Percentiles rank a stretch among this genome's conserved stretches.
phyloP scores from a whole-genome alignment of 2,329 filamentous ascomycete species.

The Diaporthe ilicicola region DNA sequence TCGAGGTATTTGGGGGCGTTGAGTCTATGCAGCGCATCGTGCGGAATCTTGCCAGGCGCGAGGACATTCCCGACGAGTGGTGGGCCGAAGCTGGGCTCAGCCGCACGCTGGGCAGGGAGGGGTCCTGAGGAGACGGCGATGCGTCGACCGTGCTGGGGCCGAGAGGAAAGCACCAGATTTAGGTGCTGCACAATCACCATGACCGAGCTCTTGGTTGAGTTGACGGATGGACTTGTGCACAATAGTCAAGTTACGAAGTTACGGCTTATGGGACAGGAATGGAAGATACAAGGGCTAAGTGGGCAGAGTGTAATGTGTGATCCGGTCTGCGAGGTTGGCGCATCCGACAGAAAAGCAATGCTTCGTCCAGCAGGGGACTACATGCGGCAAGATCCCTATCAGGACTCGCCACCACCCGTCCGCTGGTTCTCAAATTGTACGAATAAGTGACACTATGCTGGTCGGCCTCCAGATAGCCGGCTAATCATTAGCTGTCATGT shows the following conservation, averaged over 20 bases:
- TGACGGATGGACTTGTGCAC: slow-evolving; percentile 1
- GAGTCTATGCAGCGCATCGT: slow-evolving; percentile 67
- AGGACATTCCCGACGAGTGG: slow-evolving; percentile 84
- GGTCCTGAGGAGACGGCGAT: slow-evolving; percentile 34
- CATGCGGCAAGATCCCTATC: not conserved
- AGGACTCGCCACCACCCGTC: not conserved
- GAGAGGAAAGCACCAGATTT: not conserved
- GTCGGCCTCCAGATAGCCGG: not conserved
- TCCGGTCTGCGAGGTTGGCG: not conserved
- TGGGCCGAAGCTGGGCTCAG: slow-evolving; percentile 77
- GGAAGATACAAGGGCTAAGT: not conserved
- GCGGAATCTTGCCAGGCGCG: slow-evolving; percentile 71
- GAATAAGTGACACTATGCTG: not conserved
- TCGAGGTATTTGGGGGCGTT: slow-evolving; percentile 63
- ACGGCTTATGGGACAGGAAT: slow-evolving; percentile 22
- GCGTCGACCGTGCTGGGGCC: not conserved
- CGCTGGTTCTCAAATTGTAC: slow-evolving; percentile 6
- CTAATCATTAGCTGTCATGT: not conserved
- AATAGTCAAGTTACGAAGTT: slow-evolving; percentile 21
- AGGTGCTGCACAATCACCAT: slow-evolving; percentile 5
- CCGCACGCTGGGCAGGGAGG: slow-evolving; percentile 60
- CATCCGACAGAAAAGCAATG: not conserved
- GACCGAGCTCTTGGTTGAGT: slow-evolving; percentile 21
- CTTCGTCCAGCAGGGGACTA: not conserved
- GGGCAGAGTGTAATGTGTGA: slow-evolving; percentile 4